Evolutionary conservation across 768 basidiomycete species (phyloP), one percentile per base, ranked within the genome.

Genomic region (Dioszegia crocea): DNA sequence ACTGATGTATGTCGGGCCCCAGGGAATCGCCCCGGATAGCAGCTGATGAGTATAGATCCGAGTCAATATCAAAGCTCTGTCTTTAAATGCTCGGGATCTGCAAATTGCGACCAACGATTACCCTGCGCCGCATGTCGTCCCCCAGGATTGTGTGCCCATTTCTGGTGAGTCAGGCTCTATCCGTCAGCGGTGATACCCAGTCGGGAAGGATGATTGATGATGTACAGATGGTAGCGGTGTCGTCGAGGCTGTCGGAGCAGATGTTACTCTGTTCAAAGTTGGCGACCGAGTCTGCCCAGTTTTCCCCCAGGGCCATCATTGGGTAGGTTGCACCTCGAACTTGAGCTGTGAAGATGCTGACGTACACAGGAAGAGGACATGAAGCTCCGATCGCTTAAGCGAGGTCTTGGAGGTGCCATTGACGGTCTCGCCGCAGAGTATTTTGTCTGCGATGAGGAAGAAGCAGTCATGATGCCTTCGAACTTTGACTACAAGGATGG

Each of bases 401-500:
- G 62, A 30, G 71, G 71, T 16, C 57, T 73, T 0, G 71, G 71
- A 26, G 71, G 69, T 4, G 71, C 63, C 9, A 67, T 70, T 40
- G 65, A 73, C 53, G 71, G 71, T 27, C 59, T 68, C 16, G 71
- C 71, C 19, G 52, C 62, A 16, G 71, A 73, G 38, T 73, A 73
- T 60, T 70, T 73, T 50, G 63, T 68, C 3, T 66, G 67, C 41
- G 67, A 70, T 45, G 52, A 68, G 31, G 60, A 62, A 56, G 66
- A 74, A 31, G 78, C 87, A 10, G 83, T 87, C 17, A 67, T 57
- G 3, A 80, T 86, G 50, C 87, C 86, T 0, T 74, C 79, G 3
- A 82, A 85, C 68, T 79, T 87, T 19, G 81, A 80, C 1, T 85
- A 83, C 62, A 83, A 84, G 60, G 84, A 88, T 68, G 86, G 82